phyloP scores from a whole-genome alignment of 768 basidiomycete genomes.

The Cyathus striatus region DNA sequence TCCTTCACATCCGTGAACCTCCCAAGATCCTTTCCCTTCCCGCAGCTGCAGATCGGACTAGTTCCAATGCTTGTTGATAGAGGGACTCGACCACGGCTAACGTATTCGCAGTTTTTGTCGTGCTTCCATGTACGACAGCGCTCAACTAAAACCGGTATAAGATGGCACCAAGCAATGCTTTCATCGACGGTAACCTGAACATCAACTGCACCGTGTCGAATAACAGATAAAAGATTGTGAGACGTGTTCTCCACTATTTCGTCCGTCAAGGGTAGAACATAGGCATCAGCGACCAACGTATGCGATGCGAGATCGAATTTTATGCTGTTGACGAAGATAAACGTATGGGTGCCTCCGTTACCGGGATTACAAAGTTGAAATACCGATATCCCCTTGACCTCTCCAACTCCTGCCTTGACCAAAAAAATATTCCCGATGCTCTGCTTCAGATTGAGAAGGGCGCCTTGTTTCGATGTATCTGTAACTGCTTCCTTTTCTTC shows the following conservation, averaged over 20 bases:
- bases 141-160: conserved; percentile 46
- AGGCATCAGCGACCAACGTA: conserved; percentile 48
- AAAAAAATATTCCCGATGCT: conserved; percentile 13
- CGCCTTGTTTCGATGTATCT: conserved; percentile 5
- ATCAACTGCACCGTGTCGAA: conserved; percentile 4
- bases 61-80: conserved; percentile 27
- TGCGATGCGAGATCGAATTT: conserved; percentile 43
- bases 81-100: conserved; percentile 26
- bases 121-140: conserved; percentile 53
- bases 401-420: neutral
- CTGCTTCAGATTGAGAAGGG: conserved; percentile 16
- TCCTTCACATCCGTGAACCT: conserved; percentile 21
- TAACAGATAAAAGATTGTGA: conserved; percentile 11
- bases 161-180: conserved; percentile 41
- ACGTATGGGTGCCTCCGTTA: conserved; percentile 20
- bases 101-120: conserved; percentile 42
- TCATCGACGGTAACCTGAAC: conserved; percentile 24
- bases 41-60: conserved; percentile 49
- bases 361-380: conserved; percentile 17
- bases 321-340: conserved; percentile 42
- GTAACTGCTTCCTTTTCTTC: neutral
- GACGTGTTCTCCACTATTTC: conserved; percentile 8
- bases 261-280: conserved; percentile 31
- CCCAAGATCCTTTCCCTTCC: conserved; percentile 40
- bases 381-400: conserved; percentile 5